Percentiles rank a stretch among this genome's conserved stretches.
Evolutionary conservation across 495 filamentous ascomycete genomes (phyloP).

Genomic region (Chaetomium cochliodes): DNA sequence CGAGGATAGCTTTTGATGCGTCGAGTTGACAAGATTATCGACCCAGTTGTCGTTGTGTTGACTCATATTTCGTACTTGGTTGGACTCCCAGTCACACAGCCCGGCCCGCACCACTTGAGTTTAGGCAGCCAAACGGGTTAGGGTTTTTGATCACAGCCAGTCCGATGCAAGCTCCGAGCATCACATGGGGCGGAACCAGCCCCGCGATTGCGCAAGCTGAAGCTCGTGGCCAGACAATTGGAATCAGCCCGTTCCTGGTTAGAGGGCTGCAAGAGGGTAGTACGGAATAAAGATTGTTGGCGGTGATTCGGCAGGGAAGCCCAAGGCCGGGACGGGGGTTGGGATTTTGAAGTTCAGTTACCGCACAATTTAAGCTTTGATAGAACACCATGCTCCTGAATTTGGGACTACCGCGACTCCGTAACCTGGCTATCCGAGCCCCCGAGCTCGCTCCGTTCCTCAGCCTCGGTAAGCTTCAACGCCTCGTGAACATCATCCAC

Average conservation of each 20-base stretch:
- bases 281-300: background rate
- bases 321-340: too few species aligned
- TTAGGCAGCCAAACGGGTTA: background rate
- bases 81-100: background rate
- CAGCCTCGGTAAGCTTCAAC: slow-evolving; percentile 70
- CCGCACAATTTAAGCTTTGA: background rate
- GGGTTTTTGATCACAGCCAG: background rate
- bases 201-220: too few species aligned
- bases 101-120: background rate
- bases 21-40: background rate
- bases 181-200: too few species aligned
- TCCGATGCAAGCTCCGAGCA: too few species aligned
- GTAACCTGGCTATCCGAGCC: background rate
- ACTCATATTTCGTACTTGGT: too few species aligned
- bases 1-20: too few species aligned
- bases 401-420: background rate
- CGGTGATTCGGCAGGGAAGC: background rate
- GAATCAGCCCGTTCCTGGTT: background rate
- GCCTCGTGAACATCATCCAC: slow-evolving; percentile 82
- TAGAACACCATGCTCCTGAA: background rate
- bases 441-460: slow-evolving; percentile 38
- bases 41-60: background rate
- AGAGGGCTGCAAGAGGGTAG: background rate
- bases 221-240: too few species aligned
- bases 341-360: background rate